A percentile compares a stretch with the other conserved stretches of the same genome.
Conservation (phyloP, 129 eudicot species). For the Escallonia rubra region DNA sequence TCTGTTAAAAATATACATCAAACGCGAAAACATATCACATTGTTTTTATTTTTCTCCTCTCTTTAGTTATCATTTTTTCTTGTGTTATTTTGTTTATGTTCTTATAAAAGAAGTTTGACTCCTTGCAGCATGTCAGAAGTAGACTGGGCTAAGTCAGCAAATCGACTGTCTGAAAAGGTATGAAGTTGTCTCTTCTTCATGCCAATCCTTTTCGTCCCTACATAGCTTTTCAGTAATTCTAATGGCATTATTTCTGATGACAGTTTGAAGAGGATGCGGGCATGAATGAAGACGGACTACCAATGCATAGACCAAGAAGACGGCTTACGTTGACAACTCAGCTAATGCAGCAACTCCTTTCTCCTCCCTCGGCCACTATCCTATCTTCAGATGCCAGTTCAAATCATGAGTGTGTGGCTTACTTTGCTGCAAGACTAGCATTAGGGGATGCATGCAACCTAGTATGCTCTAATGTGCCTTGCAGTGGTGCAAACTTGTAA, state of each 20-base stretch:
- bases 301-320: slow-evolving; percentile 48
- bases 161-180: slow-evolving; percentile 62
- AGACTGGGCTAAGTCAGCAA: slow-evolving; percentile 55
- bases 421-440: slow-evolving; percentile 53
- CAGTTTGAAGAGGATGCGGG: slow-evolving; percentile 67
- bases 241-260: slow-evolving; percentile 11
- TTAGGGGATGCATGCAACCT: slow-evolving; percentile 74
- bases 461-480: slow-evolving; percentile 24
- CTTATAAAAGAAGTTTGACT: slow-evolving; percentile 4
- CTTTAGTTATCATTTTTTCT: background rate
- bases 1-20: too few relatives aligned
- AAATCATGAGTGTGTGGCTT: slow-evolving; percentile 36
- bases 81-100: background rate
- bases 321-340: slow-evolving; percentile 66
- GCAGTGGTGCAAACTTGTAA: slow-evolving; percentile 43
- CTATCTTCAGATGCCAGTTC: slow-evolving; percentile 49
- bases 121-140: slow-evolving; percentile 49
- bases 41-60: background rate
- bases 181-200: slow-evolving; percentile 5
- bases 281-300: slow-evolving; percentile 38
- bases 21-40: too few relatives aligned
- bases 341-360: slow-evolving; percentile 75
- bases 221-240: slow-evolving; percentile 7
- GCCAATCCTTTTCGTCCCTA: background rate
- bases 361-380: slow-evolving; percentile 52